A percentile compares a stretch with the other conserved stretches of the same genome.
Conservation (phyloP, 1,284 basidiomycete genomes). For the Waitea zeae region DNA sequence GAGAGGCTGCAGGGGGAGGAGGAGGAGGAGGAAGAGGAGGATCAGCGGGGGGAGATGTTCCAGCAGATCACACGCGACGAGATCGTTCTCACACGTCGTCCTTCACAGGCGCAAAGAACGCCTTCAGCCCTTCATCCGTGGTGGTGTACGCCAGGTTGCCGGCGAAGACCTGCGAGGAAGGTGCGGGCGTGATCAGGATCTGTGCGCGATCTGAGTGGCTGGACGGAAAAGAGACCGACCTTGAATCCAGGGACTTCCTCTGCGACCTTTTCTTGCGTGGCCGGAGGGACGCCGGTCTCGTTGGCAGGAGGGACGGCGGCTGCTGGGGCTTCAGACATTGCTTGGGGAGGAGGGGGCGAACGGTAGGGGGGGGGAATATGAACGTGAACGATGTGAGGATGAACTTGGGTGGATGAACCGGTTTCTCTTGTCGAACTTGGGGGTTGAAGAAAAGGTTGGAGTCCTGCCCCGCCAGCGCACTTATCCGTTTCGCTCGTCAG, state of each 20-base stretch:
- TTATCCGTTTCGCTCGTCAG: too few relatives aligned
- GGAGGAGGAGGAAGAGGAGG: conserved; percentile 6
- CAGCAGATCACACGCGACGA: conserved; percentile 20
- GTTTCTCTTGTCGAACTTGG: conserved; percentile 67
- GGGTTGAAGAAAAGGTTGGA: conserved; percentile 46
- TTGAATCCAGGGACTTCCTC: conserved; percentile 65
- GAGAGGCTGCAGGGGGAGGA: conserved; percentile 30
- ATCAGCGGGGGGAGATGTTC: conserved; percentile 18
- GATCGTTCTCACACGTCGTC: conserved; percentile 75
- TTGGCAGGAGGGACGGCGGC: conserved; percentile 57
- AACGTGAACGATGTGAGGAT: conserved; percentile 27
- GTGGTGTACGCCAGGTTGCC: conserved; percentile 80
- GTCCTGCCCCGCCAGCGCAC: too few relatives aligned
- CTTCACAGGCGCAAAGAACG: conserved; percentile 71
- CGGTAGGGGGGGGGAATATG: too few relatives aligned
- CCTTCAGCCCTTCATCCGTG: conserved; percentile 79
- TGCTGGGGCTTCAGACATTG: conserved; percentile 77
- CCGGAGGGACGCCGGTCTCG: conserved; percentile 64
- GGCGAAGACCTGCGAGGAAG: conserved; percentile 50
- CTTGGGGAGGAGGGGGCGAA: conserved; percentile 23
- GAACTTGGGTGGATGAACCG: conserved; percentile 55
- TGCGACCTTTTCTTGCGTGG: conserved; percentile 42
- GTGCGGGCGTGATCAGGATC: too few relatives aligned
- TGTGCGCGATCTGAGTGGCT: conserved; percentile 8
- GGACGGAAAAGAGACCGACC: conserved; percentile 21